Base-by-base conservation (phyloP, 768 basidiomycete species). In the Daedalea quercina region DNA sequence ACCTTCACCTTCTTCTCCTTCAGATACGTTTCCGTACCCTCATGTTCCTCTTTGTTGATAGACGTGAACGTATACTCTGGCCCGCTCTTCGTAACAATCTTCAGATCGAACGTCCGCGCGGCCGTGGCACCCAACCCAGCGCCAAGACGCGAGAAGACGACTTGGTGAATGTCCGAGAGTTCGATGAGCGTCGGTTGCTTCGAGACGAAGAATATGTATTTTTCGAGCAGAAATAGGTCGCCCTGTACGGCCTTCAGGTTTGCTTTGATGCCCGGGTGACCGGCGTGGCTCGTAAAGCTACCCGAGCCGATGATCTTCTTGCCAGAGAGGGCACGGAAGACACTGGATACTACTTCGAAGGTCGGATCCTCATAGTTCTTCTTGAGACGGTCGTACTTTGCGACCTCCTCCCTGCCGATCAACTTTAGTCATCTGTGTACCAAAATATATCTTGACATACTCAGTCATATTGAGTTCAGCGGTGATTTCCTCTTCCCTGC, bases 201-300 rank as follows among this genome's bases (percentile, higher is more conserved):
- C 52, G 95, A 94, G 56, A 98, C 92, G 73, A 98, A 98, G 71
- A 99, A 92, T 45, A 99, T 78, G 68, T 88, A 91, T 79, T 97
- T 97, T 63, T 98, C 96, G 57, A 99, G 85, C 76, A 98, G 81
- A 79, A 96, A 98, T 28, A 99, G 82, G 67, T 97, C 94, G 55
- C 96, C 96, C 69, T 95, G 93, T 3, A 89, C 79, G 42, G 96
- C 96, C 71, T 98, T 98, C 60, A 98, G 77, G 68, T 97, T 96
- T 61, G 92, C 93, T 72, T 98, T 98, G 72, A 99, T 86, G n/a
- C 92, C 91, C 15, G 90, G 87, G 58, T 93, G 87, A 3, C 93
- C 91, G 60, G 87, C 85, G 26, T 88, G 90, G 60, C 93, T 95
- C 57, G 9, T 47, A 79, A 94, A 94, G 60, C 76, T 79, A 33